Conservation (phyloP, 2,329 filamentous ascomycete genomes). For the Diplodia mutila region DNA sequence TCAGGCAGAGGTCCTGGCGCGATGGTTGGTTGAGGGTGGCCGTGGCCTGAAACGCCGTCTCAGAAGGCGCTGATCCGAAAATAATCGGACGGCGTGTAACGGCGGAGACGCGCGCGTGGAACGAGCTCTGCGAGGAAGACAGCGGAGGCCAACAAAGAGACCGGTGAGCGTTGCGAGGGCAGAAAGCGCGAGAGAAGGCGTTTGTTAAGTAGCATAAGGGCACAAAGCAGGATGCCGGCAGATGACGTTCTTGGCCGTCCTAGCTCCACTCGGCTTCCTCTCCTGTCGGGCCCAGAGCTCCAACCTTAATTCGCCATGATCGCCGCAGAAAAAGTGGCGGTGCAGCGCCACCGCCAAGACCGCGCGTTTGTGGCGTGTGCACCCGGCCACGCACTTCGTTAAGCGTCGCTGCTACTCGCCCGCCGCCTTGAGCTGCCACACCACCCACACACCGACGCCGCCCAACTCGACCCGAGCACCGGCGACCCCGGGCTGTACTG, state of each 20-base stretch:
- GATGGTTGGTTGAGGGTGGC: slow-evolving; percentile 39
- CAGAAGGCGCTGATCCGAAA: slow-evolving; percentile 25
- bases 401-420: not conserved
- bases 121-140: not conserved
- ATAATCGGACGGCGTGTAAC: slow-evolving; percentile 10
- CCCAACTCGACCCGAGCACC: slow-evolving; percentile 11
- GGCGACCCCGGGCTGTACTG: slow-evolving; percentile 21
- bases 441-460: slow-evolving; percentile 1
- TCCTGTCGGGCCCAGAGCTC: slow-evolving; percentile 8
- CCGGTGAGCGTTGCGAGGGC: not conserved
- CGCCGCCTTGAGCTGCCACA: not conserved
- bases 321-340: not conserved
- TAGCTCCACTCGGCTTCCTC: not conserved
- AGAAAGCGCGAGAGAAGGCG: not conserved
- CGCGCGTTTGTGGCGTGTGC: not conserved
- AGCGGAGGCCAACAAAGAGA: slow-evolving; percentile 1
- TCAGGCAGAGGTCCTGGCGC: slow-evolving; percentile 8
- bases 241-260: slow-evolving; percentile 16
- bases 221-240: slow-evolving; percentile 18
- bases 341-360: slow-evolving; percentile 16
- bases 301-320: slow-evolving; percentile 2
- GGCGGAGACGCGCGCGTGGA: slow-evolving; percentile 8
- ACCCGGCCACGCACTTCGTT: slow-evolving; percentile 14
- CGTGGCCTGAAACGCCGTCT: slow-evolving; percentile 44
- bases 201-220: slow-evolving; percentile 8